Percentiles rank a stretch among this genome's conserved stretches.
Conservation (phyloP, 352 stramenopile species). For the Pythium dissotocum region DNA sequence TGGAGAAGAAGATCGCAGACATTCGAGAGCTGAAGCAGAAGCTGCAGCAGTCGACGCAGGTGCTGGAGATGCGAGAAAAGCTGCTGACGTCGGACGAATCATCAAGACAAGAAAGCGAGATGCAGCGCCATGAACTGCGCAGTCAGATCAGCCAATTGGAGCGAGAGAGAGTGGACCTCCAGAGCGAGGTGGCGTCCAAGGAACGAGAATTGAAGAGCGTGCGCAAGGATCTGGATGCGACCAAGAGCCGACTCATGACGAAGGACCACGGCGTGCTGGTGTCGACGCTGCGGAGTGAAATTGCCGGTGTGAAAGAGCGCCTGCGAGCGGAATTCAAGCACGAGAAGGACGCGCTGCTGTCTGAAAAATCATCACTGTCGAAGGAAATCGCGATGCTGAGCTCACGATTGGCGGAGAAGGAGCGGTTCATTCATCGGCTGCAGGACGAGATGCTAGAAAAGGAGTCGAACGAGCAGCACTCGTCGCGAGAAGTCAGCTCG, state of each 20-base stretch:
- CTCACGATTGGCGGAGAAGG: constrained; percentile 46
- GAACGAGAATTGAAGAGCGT: constrained; percentile 43
- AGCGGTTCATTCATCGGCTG: constrained; percentile 38
- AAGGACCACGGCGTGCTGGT: constrained; percentile 63
- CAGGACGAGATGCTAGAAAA: constrained; percentile 41
- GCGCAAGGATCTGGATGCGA: constrained; percentile 37
- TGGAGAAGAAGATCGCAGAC: constrained; percentile 45
- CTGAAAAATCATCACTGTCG: constrained; percentile 40
- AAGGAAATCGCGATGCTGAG: constrained; percentile 45
- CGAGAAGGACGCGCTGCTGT: constrained; percentile 50
- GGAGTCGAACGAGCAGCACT: constrained; percentile 45
- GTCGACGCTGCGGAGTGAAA: constrained; percentile 61
- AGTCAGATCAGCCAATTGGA: constrained; percentile 29
- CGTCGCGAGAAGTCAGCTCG: constrained; percentile 41
- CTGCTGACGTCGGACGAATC: constrained; percentile 49
- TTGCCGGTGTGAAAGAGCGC: constrained; percentile 55
- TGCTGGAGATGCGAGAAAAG: constrained; percentile 50
- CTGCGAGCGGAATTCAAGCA: constrained; percentile 63
- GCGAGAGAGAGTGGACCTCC: constrained; percentile 10
- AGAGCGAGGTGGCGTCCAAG: background rate
- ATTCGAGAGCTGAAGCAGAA: constrained; percentile 58
- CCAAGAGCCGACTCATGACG: constrained; percentile 39
- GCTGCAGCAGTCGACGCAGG: constrained; percentile 40
- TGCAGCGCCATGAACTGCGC: constrained; percentile 48
- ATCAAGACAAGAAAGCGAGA: constrained; percentile 42